Evolutionary conservation across 805 yeast species (phyloP), one percentile per base, ranked within the genome.

Genomic region (Kazachstania taianensis): DNA sequence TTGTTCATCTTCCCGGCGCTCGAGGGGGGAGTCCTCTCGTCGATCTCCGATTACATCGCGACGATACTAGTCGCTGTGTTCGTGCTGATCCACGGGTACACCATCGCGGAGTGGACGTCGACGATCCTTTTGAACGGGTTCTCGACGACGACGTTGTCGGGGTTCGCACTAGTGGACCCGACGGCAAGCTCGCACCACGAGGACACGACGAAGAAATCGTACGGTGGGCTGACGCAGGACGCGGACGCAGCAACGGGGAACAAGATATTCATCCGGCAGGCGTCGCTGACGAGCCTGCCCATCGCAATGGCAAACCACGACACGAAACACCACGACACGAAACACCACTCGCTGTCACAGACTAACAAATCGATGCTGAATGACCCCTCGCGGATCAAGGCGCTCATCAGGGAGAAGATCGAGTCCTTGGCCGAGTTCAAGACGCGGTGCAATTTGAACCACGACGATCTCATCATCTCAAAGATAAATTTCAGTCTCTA

Each of bases 401-500:
- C 60, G 0, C 49, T 59, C 4, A 65, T 81, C 5, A 55, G 55
- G n/a, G 67, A 65, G 30, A 52, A 55, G 8, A 66, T 81, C n/a
- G 53, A 60, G 18, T 49, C 52, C 1, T 54, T 76, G n/a, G 75
- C 72, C 10, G 61, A 59, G 26, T 81, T 71, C 56, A 74, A 70
- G 46, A 54, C 67, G 3, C 55, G 61, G 5, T 78, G 75, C 47
- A 50, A 52, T 5, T 50, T 81, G 12, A 63, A 68, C 10, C 19
- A 52, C 31, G 39, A 63, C 53, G 47, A 62, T 30, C 37, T 81
- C 7, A 61, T 72, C 34, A 59, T 81, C 5, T 67, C 81, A 3
- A 75, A 78, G 44, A 77, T 79, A 26, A 81, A 77, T 50, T 73
- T 75, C 50, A 69, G 68, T 40, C 58, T 78, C 4, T 74, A 67